Base-by-base conservation (phyloP, 305 asterid species). In the Rubia tinctorum region DNA sequence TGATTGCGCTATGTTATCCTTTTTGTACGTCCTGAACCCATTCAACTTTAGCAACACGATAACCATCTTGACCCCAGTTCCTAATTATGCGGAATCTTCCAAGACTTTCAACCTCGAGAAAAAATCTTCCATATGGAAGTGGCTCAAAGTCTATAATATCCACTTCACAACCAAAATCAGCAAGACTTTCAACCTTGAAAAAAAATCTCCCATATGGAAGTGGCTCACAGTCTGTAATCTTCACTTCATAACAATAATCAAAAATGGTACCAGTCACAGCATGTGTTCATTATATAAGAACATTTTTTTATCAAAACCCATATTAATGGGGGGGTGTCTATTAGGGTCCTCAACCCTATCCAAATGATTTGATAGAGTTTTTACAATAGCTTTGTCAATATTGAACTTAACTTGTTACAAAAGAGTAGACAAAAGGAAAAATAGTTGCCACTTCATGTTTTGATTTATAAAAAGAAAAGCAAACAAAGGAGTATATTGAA, bases 41-140 rank as follows among this genome's bases (percentile, higher is more conserved):
- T 79, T 92, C 97, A 66, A 95, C 94, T 89, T 95, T 96, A 67
- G 94, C 96, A 49, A 95, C 80, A 12, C 99, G 99, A 77, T 95
- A 95, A 98, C 99, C 98, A 69, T 95, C 99, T 85, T 95, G 99
- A 84, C 88, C 97, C 98, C 98, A 90, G 78, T 86, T 81, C 30
- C 78, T 96, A 78, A 87, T 64, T 61, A 92, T 87, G 75, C 79
- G 90, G 74, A 94, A 95, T 90, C 99, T 88, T 70, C 98, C 81
- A 45, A 94, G 95, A 79, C 99, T 89, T 87, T 95, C 96, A 82
- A 92, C 88, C 99, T 95, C 98, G 49, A 95, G 82, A 83, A 89
- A 92, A 86, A 95, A 95, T 71, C 99, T 96, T 14, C 99, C 99
- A 82, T 95, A 98, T 68, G 97, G 96, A 81, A 95, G 97, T 77